A percentile compares a stretch with the other conserved stretches of the same genome.
Evolutionary conservation across 345 rosid species (phyloP).

Genomic region (Murraya paniculata): DNA sequence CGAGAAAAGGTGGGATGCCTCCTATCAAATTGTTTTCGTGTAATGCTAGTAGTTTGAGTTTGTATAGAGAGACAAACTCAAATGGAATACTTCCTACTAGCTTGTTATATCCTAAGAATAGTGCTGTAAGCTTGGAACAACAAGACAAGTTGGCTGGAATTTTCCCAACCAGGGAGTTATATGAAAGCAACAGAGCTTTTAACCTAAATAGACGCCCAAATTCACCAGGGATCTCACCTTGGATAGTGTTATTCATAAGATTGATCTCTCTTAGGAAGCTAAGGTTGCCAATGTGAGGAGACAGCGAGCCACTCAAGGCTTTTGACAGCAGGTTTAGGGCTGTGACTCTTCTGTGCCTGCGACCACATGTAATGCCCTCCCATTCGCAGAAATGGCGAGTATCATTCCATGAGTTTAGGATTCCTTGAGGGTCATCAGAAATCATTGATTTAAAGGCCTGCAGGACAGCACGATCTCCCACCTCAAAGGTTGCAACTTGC

Average conservation of each 20-base stretch:
- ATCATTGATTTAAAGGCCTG: not conserved
- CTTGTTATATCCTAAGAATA: not conserved
- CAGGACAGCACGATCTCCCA: not conserved
- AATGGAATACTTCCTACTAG: conserved; percentile 12
- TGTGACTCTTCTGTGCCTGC: conserved; percentile 19
- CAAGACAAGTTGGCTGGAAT: conserved; percentile 16
- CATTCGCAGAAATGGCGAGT: conserved; percentile 22
- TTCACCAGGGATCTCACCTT: conserved; percentile 15
- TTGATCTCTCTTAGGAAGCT: conserved; percentile 14
- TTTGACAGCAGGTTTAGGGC: conserved; percentile 5
- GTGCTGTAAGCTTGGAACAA: not conserved
- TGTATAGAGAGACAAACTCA: not conserved
- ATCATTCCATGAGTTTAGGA: conserved; percentile 25
- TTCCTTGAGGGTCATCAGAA: not conserved
- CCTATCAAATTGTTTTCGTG: conserved; percentile 11
- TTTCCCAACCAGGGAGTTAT: conserved; percentile 14
- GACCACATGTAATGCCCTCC: conserved; percentile 23
- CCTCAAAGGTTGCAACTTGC: not conserved
- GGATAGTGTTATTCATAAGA: conserved; percentile 9
- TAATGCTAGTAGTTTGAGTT: not conserved
- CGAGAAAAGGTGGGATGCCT: conserved; percentile 8
- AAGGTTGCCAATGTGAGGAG: conserved; percentile 7
- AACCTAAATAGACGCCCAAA: conserved; percentile 2
- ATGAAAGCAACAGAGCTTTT: not conserved
- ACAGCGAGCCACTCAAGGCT: conserved; percentile 8